phyloP scores from a whole-genome alignment of 371 early-diverging fungal species.

The Rhizopus arrhizus region DNA sequence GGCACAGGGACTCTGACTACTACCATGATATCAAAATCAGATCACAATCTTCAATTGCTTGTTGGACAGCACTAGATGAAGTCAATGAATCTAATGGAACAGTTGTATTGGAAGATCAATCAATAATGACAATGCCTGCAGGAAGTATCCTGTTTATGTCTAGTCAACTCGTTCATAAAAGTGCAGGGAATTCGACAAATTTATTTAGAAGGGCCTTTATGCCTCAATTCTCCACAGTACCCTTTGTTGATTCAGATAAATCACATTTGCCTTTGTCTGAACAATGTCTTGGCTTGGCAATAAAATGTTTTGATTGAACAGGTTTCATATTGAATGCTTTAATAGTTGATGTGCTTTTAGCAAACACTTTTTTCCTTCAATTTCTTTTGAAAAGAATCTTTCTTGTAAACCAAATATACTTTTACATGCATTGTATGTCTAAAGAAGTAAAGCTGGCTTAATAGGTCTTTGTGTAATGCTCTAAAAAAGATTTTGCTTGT shows the following conservation, averaged over 20 bases:
- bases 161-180: slow-evolving; percentile 53
- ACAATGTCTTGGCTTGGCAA: slow-evolving; percentile 8
- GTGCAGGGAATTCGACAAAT: slow-evolving; percentile 43
- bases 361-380: too few species aligned
- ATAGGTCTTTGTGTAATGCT: too few species aligned
- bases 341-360: too few species aligned
- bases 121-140: slow-evolving; percentile 31
- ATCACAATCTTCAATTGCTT: slow-evolving; percentile 44
- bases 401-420: too few species aligned
- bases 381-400: too few species aligned
- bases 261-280: neutral
- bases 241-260: slow-evolving; percentile 7
- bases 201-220: slow-evolving; percentile 55
- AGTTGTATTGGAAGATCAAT: slow-evolving; percentile 11
- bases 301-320: slow-evolving; percentile 1
- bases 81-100: slow-evolving; percentile 27
- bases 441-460: too few species aligned
- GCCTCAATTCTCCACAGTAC: slow-evolving; percentile 55
- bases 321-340: too few species aligned
- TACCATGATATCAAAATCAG: slow-evolving; percentile 23
- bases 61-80: slow-evolving; percentile 58
- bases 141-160: slow-evolving; percentile 62
- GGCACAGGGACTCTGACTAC: slow-evolving; percentile 59
- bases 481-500: too few species aligned
- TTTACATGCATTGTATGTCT: too few species aligned